Conservation (phyloP, 139 green algal genomes). For the Tetraselmis chui region DNA sequence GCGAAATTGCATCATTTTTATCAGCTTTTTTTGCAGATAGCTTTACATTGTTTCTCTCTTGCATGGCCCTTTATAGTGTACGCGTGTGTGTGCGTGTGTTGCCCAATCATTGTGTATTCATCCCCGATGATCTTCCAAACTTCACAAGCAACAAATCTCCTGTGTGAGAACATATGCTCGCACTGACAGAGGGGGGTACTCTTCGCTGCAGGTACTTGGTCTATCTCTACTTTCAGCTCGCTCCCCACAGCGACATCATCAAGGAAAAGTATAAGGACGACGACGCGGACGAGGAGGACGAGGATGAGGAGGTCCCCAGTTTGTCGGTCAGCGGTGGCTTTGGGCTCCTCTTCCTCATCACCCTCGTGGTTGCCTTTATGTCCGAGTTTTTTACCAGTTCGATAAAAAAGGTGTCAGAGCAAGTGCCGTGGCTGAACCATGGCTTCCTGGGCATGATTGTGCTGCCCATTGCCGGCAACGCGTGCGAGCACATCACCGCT, state of each 20-base stretch:
- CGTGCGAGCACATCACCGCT: slow-evolving; percentile 82
- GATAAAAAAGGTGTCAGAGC: slow-evolving; percentile 66
- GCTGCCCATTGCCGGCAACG: slow-evolving; percentile 83
- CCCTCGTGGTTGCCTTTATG: slow-evolving; percentile 57
- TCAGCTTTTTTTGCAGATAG: too few species aligned
- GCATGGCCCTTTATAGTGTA: too few species aligned
- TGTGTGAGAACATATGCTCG: too few species aligned
- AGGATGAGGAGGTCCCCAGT: too few species aligned
- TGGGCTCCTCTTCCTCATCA: slow-evolving; percentile 48
- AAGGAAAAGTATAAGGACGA: slow-evolving; percentile 6
- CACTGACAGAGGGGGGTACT: too few species aligned
- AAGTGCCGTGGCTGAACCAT: slow-evolving; percentile 48
- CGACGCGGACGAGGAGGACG: slow-evolving; percentile 26
- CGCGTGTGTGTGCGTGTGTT: too few species aligned
- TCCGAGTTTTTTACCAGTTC: slow-evolving; percentile 68
- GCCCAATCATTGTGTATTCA: too few species aligned
- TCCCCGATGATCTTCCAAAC: too few species aligned
- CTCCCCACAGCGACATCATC: slow-evolving; percentile 61
- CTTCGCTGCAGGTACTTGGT: slow-evolving; percentile 44
- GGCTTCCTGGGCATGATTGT: slow-evolving; percentile 77
- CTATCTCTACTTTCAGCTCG: slow-evolving; percentile 80
- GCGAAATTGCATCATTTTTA: too few species aligned
- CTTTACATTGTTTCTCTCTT: too few species aligned
- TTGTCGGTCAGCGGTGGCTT: slow-evolving; percentile 53
- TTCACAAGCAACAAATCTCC: too few species aligned